Conservation (phyloP, 2,329 filamentous ascomycete genomes). For the Trichophyton schoenleinii region DNA sequence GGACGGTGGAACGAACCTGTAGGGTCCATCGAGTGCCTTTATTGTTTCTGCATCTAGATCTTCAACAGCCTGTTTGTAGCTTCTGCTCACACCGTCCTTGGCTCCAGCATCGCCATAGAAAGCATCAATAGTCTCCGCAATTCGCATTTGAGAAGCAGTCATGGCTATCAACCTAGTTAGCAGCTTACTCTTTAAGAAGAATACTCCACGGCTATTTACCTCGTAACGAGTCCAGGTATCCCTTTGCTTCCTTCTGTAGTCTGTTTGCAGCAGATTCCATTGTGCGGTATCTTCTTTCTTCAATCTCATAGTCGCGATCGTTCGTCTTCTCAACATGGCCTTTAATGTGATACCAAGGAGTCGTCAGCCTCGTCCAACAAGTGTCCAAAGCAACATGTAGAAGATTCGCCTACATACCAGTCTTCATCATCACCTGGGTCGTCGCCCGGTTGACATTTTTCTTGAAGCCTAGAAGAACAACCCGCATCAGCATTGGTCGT, state of each 20-base stretch:
- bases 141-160: slow-evolving; percentile 98
- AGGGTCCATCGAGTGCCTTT: slow-evolving; percentile 93
- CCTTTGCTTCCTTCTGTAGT: slow-evolving; percentile 94
- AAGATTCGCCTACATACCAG: slow-evolving; percentile 41
- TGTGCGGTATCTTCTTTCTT: slow-evolving; percentile 89
- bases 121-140: slow-evolving; percentile 97
- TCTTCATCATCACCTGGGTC: slow-evolving; percentile 99
- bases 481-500: neutral
- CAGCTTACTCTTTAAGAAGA: neutral
- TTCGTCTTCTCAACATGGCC: slow-evolving; percentile 97
- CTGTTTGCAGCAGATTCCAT: slow-evolving; percentile 91
- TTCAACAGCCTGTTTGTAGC: slow-evolving; percentile 96
- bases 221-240: slow-evolving; percentile 89
- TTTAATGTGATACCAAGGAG: slow-evolving; percentile 19
- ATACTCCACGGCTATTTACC: slow-evolving; percentile 39
- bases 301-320: slow-evolving; percentile 96
- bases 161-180: slow-evolving; percentile 50
- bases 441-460: slow-evolving; percentile 98
- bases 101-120: slow-evolving; percentile 97
- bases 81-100: slow-evolving; percentile 85
- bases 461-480: slow-evolving; percentile 55
- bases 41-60: slow-evolving; percentile 97
- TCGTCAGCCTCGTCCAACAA: neutral
- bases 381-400: neutral
- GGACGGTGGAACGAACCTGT: slow-evolving; percentile 44